phyloP scores from a whole-genome alignment of 176 grass and related monocot species.

The Lolium rigidum region DNA sequence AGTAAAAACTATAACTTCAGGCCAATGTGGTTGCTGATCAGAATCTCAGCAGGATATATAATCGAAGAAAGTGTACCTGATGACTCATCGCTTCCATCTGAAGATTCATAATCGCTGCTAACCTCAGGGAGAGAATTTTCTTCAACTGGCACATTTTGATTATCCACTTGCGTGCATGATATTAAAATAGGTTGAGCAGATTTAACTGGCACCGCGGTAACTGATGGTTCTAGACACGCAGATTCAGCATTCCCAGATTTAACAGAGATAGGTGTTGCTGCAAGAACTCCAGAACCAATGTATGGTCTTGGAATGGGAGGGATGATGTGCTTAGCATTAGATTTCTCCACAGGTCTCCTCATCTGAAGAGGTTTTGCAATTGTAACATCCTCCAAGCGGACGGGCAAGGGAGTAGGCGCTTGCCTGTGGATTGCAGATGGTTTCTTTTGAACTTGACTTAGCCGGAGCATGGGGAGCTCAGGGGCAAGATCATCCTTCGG shows the following conservation, averaged over 20 bases:
- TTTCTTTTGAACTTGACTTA: slow-evolving; percentile 47
- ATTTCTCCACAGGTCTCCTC: slow-evolving; percentile 56
- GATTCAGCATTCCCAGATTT: slow-evolving; percentile 35
- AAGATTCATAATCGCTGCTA: slow-evolving; percentile 39
- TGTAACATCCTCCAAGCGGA: slow-evolving; percentile 56
- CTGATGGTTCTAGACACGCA: slow-evolving; percentile 35
- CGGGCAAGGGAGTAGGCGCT: slow-evolving; percentile 37
- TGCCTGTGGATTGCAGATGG: slow-evolving; percentile 47
- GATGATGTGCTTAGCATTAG: slow-evolving; percentile 35
- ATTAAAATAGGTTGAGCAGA: slow-evolving; percentile 18
- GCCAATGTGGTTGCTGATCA: slow-evolving; percentile 19
- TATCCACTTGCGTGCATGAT: slow-evolving; percentile 34
- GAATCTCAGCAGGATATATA: slow-evolving; percentile 24
- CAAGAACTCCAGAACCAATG: slow-evolving; percentile 46
- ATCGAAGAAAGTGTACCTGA: slow-evolving; percentile 50
- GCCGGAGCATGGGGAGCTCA: slow-evolving; percentile 45
- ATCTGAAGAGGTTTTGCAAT: slow-evolving; percentile 64
- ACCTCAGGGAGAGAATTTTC: slow-evolving; percentile 37
- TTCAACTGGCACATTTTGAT: slow-evolving; percentile 34
- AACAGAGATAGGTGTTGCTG: slow-evolving; percentile 52
- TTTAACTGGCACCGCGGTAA: slow-evolving; percentile 31
- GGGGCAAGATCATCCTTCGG: slow-evolving; percentile 52
- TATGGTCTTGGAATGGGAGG: slow-evolving; percentile 37
- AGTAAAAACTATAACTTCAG: not conserved
- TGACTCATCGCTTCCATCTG: slow-evolving; percentile 37